A percentile compares a stretch with the other conserved stretches of the same genome.
These are phyloP conservation scores for Fusarium coffeatum DNA, from an alignment of 2,329 filamentous ascomycete genomes.

Conservation along the genomic window DNA sequence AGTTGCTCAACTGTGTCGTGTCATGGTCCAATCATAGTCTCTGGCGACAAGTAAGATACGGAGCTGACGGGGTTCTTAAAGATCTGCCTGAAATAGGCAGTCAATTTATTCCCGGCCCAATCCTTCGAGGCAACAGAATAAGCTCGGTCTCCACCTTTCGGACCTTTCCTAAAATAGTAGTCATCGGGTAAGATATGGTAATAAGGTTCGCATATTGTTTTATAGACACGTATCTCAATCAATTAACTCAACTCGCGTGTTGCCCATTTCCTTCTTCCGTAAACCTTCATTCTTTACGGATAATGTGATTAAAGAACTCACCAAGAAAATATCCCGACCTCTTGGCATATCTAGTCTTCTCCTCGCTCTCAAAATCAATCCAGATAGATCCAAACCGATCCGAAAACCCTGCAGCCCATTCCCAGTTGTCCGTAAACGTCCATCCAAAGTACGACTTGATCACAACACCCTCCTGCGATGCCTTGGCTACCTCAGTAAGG, in stretches of 20 bases:
- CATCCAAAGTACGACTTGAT: background rate
- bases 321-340: background rate
- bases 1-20: background rate
- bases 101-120: background rate
- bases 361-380: background rate
- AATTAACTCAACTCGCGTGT: too few species aligned
- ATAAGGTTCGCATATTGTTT: background rate
- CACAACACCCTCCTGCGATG: background rate
- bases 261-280: background rate
- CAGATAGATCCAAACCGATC: background rate
- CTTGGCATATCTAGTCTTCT: background rate
- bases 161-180: background rate
- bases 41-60: background rate
- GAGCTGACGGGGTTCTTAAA: accelerated
- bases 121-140: background rate
- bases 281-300: background rate
- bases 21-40: accelerated
- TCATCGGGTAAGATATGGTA: background rate
- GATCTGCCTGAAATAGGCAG: background rate
- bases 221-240: too few species aligned
- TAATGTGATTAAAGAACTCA: background rate
- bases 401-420: background rate
- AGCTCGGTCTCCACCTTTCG: background rate
- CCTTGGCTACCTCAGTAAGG: background rate
- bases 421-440: background rate